phyloP scores from a whole-genome alignment of 805 yeast genomes.

The Sugiyamaella chiloensis region DNA sequence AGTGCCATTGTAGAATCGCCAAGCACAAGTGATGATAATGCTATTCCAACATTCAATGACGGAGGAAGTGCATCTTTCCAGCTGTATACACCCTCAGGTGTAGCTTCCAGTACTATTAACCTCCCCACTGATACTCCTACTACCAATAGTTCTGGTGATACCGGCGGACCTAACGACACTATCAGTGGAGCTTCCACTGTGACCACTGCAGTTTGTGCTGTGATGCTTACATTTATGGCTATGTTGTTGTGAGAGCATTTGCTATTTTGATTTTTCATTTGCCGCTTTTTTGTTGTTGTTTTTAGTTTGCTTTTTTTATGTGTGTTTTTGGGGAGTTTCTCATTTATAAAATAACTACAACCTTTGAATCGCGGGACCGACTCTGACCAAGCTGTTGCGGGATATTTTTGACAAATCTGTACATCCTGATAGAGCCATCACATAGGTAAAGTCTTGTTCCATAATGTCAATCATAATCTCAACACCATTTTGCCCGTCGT shows the following conservation, averaged over 20 bases:
- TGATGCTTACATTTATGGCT: neutral
- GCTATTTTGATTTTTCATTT: neutral
- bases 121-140: neutral
- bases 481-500: constrained; percentile 69
- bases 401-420: constrained; percentile 17
- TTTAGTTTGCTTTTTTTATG: too few species aligned
- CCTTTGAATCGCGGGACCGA: constrained; percentile 15
- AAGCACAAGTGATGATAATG: neutral
- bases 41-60: neutral
- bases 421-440: constrained; percentile 29
- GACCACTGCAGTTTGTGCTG: neutral
- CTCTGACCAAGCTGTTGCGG: constrained; percentile 17
- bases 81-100: neutral
- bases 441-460: constrained; percentile 25
- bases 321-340: too few species aligned
- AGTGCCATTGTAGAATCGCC: neutral
- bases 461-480: constrained; percentile 29
- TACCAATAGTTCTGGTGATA: neutral
- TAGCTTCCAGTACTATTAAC: neutral
- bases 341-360: too few species aligned
- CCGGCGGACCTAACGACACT: neutral
- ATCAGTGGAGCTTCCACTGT: neutral
- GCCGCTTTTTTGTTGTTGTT: too few species aligned
- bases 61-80: neutral
- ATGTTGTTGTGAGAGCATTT: neutral